Evolutionary conservation across 371 early-diverging fungal genomes (phyloP), one percentile per base, ranked within the genome.

Genomic region (Actinomortierella wolfii): DNA sequence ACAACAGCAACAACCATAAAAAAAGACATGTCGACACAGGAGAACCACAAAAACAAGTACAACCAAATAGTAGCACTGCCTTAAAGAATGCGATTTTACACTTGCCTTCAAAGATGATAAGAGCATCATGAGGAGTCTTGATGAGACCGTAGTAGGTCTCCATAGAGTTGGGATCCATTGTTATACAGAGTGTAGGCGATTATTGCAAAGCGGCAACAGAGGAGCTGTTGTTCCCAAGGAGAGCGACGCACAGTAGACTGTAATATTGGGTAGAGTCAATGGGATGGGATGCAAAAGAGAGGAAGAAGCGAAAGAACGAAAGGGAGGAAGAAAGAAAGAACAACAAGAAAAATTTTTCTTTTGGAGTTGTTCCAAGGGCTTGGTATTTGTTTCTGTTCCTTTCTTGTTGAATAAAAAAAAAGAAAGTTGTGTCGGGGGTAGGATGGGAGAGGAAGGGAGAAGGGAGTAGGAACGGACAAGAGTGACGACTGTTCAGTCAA

Each of bases 131-230:
- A 3, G 93, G 83, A 6, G 91, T 84, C 67, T 90, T 86, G 59
- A 94, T 85, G 56, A 86, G 84, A 42, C 94, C 94, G 68, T 82
- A 77, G 71, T 85, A 93, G 18, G 92, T 90, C 67, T 91, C 92
- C 78, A 89, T 87, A 26, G 60, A 66, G 46, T 20, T 62, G 50
- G 65, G 69, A 29, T 67, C 62, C 66, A 69, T 28, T 24, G 58
- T 40, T 25, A 26, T 26, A 28, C 51, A 25, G 34, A 42, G 53
- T 42, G 44, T 46, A 42, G 47, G 52, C 23, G 41, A 28, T n/a
- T 25, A 14, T 26, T 25, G 21, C 28, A 49, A 25, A 21, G 23
- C 15, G 28, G 28, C 14, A 34, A 9, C 51, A 51, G 15, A 1
- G 28, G 51, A 51, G 20, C 17, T 1, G 15, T 54, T 1, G 15